Percentiles rank a stretch among this genome's conserved stretches.
phyloP scores from a whole-genome alignment of 2,329 filamentous ascomycete species.

The Hypoxylon sp. region DNA sequence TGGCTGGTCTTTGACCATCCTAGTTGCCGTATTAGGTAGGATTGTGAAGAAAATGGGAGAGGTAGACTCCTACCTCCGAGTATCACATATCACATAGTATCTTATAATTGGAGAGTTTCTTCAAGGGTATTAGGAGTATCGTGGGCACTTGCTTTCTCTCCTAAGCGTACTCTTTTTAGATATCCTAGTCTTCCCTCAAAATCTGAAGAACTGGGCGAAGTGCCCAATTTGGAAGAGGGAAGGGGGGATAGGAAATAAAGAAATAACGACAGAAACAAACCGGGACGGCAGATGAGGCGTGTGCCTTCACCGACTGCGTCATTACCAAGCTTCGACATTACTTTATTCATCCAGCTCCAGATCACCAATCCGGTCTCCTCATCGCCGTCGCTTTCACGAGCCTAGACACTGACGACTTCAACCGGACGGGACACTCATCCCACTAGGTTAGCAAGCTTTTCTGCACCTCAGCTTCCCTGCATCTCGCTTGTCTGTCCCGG shows the following conservation, averaged over 20 bases:
- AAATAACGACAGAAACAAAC: constrained; percentile 33
- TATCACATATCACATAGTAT: background rate
- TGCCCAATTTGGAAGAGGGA: constrained; percentile 30
- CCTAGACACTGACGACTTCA: constrained; percentile 39
- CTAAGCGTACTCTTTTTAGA: constrained; percentile 4
- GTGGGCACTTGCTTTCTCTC: constrained; percentile 17
- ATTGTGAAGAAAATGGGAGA: constrained; percentile 17
- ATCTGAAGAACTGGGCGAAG: constrained; percentile 13
- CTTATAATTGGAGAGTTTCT: constrained; percentile 7
- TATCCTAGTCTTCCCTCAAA: constrained; percentile 7
- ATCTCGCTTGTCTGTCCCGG: constrained; percentile 52
- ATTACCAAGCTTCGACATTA: constrained; percentile 37
- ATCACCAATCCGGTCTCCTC: constrained; percentile 36
- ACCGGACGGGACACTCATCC: constrained; percentile 46
- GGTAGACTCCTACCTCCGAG: constrained; percentile 19
- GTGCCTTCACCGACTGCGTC: constrained; percentile 37
- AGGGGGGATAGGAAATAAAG: constrained; percentile 31
- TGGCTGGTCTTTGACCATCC: constrained; percentile 26
- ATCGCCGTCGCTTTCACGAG: constrained; percentile 29
- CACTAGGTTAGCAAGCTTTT: constrained; percentile 38
- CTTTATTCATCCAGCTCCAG: constrained; percentile 31
- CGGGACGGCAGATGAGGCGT: constrained; percentile 41
- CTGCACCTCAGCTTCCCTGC: constrained; percentile 48
- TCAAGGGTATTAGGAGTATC: background rate
- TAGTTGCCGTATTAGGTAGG: constrained; percentile 24